Conservation (phyloP, 306 rosid species). For the Cucumis hystrix region DNA sequence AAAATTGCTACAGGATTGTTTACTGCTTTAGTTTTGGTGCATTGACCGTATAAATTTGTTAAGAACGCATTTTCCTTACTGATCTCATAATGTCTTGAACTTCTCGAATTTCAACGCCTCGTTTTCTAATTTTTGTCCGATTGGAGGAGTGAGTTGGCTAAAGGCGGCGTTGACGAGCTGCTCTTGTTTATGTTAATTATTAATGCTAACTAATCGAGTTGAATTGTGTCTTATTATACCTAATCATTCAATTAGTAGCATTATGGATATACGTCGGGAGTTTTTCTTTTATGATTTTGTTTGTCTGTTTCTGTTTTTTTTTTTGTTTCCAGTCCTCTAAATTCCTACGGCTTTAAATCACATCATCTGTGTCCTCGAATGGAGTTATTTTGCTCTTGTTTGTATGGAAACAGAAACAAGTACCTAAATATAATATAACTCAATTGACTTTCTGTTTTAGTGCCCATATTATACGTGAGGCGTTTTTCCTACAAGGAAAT, state of each 20-base stretch:
- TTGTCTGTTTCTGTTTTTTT: not conserved
- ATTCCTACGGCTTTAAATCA: not conserved
- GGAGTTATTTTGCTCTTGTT: not conserved
- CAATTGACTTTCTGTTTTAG: slow-evolving; percentile 26
- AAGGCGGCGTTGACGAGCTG: not conserved
- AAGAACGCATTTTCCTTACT: not conserved
- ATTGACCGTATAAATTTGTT: not conserved
- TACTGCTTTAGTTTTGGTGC: not conserved
- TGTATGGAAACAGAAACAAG: not conserved
- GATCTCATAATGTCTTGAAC: not conserved
- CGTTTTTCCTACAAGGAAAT: slow-evolving; percentile 51
- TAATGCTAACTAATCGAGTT: not conserved
- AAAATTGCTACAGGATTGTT: not conserved
- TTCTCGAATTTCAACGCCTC: not conserved
- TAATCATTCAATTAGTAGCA: not conserved
- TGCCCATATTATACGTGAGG: slow-evolving; percentile 40
- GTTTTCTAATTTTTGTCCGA: not conserved
- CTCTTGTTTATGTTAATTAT: not conserved
- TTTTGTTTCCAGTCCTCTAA: not conserved
- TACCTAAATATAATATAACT: not conserved
- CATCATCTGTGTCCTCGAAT: not conserved
- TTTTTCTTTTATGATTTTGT: not conserved
- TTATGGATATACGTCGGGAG: not conserved
- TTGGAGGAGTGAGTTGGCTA: not conserved
- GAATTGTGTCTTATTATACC: not conserved